These are phyloP conservation scores for Solanum chiquidenum DNA, from an alignment of 257 asterid genomes.

Conservation along the genomic window DNA sequence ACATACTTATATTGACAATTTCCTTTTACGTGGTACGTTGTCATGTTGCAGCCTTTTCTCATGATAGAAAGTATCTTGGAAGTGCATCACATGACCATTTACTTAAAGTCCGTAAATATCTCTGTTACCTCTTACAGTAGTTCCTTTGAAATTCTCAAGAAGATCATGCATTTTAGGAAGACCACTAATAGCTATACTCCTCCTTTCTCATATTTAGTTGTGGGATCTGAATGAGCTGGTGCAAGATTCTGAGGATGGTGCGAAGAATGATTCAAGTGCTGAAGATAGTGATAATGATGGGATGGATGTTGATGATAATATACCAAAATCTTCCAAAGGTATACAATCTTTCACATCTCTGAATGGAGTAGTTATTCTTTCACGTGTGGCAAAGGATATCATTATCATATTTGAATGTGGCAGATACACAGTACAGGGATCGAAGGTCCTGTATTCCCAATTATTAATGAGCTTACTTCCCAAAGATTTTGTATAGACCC, in stretches of 20 bases:
- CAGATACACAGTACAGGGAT: neutral
- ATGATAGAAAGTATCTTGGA: slow-evolving; percentile 80
- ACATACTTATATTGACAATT: neutral
- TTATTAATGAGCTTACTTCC: neutral
- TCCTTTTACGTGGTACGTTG: neutral
- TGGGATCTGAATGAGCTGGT: slow-evolving; percentile 76
- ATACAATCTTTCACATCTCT: neutral
- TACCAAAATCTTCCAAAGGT: slow-evolving; percentile 65
- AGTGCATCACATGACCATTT: slow-evolving; percentile 83
- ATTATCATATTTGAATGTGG: neutral
- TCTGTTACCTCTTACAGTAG: neutral
- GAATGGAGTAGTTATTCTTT: neutral
- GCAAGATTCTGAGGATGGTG: slow-evolving; percentile 39
- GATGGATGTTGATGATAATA: slow-evolving; percentile 59
- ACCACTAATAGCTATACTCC: neutral
- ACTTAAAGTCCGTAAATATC: slow-evolving; percentile 37
- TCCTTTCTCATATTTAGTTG: slow-evolving; percentile 19
- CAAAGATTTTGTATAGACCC: neutral
- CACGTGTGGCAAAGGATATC: neutral
- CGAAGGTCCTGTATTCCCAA: neutral
- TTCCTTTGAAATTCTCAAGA: neutral
- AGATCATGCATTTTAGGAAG: neutral
- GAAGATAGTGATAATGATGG: slow-evolving; percentile 55
- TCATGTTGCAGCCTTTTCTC: slow-evolving; percentile 63
- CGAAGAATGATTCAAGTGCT: slow-evolving; percentile 22